Evolutionary conservation across 306 rosid genomes (phyloP), one percentile per base, ranked within the genome.

Genomic region (Vachellia collinsii): DNA sequence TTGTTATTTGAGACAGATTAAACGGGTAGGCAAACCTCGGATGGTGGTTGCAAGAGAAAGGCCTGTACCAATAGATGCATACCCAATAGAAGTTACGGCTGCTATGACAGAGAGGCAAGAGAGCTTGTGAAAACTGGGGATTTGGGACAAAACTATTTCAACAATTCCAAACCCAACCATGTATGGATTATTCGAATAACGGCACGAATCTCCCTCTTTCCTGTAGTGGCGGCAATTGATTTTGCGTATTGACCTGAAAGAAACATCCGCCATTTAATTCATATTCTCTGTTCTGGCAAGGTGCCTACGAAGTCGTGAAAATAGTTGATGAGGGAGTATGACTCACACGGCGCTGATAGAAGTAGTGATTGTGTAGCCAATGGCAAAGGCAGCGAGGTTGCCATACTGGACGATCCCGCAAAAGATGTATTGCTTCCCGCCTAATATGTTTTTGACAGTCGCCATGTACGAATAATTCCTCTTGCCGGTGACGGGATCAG

Each of bases 61-160:
- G 82, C 87, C 92, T 34, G 83, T 44, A 1, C 92, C 90, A 23
- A 86, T 83, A 8, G 14, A 39, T 34, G 93, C 85, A 34, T 91
- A 91, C 3, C 88, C 92, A 68, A 91, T 84, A 11, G 97, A 90
- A 81, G 75, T 89, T 19, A 38, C 0, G 29, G 94, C 89, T 8
- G 94, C 92, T 48, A 84, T 1, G 23, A 81, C 76, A 38, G 92
- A 89, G 70, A 89, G 88, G 89, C 90, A 84, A 63, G 90, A 48
- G 58, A 87, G 54, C 46, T 89, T 79, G 74, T 82, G 86, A 70
- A 91, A 91, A 68, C 70, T 86, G 17, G 86, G 88, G 64, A 91
- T 86, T 79, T 89, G 94, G 47, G 91, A 91, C 59, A 89, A 81
- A 19, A 89, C 29, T 8, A 87, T 79, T 80, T 91, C 87, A 22